Base-by-base conservation (phyloP, 164 flowering plant genomes). In the Kalanchoe fedtschenkoi region DNA sequence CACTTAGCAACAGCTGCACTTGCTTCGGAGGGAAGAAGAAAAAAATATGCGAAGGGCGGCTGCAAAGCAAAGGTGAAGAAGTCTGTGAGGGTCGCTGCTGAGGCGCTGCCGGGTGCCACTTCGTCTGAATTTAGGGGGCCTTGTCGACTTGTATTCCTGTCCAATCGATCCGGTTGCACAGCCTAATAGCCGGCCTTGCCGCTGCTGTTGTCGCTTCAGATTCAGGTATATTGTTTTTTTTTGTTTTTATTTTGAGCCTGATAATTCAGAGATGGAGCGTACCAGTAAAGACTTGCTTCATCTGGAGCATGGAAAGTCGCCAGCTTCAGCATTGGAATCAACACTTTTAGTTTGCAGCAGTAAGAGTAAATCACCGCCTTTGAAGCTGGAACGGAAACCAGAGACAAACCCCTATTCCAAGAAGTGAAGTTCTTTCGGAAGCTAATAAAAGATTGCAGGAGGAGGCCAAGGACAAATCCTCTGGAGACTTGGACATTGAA, bases 401-500 rank as follows among this genome's bases (percentile, higher is more conserved):
- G 16, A 13, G 29, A 65, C 32, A 3, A n/a, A 26, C 46, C 24
- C 41, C 68, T 2, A 29, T 62, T 66, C 66, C 73, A 4, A 60
- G 19, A 62, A 75, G 78, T 58, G 67, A 69, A 69, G 71, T 73
- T 75, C 44, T 17, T 58, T 22, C 9, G 21, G 90, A 87, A 74
- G 86, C 91, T 32, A 89, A 85, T 72, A 71, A 74, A 72, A 78
- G 69, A 68, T 66, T 89, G 65, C 64, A 81, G 73, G 73, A 71
- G 37, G 87, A 80, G 65, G 78, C 83, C 14, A 78, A 72, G 80
- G 79, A 77, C n/a, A 78, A 80, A 57, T 63, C 86, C 63, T 44
- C 41, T 17, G 59, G 73, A 21, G 79, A 72, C 1, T 83, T 71
- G 74, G 88, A 89, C 59, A 85, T 91, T 55, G 96, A 91, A 72